Evolutionary conservation across 2,329 filamentous ascomycete species (phyloP), one percentile per base, ranked within the genome.

Genomic region (Tolypocladium ovalisporum): DNA sequence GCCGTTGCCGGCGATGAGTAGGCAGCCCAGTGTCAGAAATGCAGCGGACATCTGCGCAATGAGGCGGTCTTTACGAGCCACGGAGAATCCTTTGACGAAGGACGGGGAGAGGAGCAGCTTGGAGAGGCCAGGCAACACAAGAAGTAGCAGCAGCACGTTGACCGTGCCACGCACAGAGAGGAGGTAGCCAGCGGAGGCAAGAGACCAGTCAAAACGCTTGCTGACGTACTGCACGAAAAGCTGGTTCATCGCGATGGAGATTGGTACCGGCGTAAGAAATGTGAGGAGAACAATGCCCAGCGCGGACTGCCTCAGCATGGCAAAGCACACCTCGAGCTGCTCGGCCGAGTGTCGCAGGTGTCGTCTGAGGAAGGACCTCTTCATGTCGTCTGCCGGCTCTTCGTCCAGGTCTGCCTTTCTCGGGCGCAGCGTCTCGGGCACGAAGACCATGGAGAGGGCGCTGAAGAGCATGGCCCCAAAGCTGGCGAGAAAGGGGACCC

Each of bases 161-260:
- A 64, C 54, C n/a, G 57, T 59, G 24, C 63, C 63, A 24, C 61
- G 59, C 34, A 63, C 58, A 5, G 64, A 62, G 19, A 67, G 58
- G 42, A 65, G 59, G 47, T 63, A 65, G 42, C 65, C 62, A 12
- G 62, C 61, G 4, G 62, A 59, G 40, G 64, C 59, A 29, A 66
- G 55, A 13, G 62, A 61, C 60, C 61, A 63, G 12, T 60, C 55
- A 54, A 67, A 66, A 40, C 63, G 61, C 54, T 64, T 65, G 52
- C 63, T 68, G 53, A 64, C 63, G 56, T 66, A 67, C 53, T 66
- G 65, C 15, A 65, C 52, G 47, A 67, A 61, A 13, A 64, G 56
- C 10, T 60, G 55, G 32, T 53, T 59, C 24, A 57, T 58, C 19
- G 59, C 56, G 34, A 62, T 61, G 22, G 58, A 52, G 24, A 59